Evolutionary conservation across 495 filamentous ascomycete genomes (phyloP).

Genomic region (Tuber brumale): DNA sequence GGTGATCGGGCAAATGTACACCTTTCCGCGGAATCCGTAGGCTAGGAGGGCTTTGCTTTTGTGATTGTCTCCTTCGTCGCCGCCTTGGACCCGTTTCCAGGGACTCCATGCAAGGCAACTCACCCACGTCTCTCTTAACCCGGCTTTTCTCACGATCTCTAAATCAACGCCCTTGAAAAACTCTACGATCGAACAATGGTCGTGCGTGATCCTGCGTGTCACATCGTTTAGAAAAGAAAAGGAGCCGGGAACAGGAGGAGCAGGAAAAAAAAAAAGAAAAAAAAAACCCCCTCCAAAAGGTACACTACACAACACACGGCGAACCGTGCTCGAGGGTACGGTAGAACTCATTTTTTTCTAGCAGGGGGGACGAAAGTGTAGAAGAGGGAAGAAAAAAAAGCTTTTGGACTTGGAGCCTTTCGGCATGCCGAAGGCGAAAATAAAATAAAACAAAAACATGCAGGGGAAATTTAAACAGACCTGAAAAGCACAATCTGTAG

Average conservation of each 20-base stretch:
- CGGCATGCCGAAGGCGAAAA: constrained; percentile 32
- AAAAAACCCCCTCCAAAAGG: not conserved
- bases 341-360: not conserved
- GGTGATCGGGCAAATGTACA: constrained; percentile 30
- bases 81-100: constrained; percentile 36
- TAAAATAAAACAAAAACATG: constrained; percentile 24
- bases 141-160: constrained; percentile 22
- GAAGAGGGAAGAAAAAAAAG: not conserved
- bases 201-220: constrained; percentile 33
- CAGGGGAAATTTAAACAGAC: constrained; percentile 25
- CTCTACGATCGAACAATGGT: constrained; percentile 38
- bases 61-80: constrained; percentile 20
- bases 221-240: not conserved
- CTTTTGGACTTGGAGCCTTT: constrained; percentile 1
- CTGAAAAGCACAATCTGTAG: constrained; percentile 44
- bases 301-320: not conserved
- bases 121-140: constrained; percentile 35
- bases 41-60: constrained; percentile 42
- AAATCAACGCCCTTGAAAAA: constrained; percentile 29
- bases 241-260: not conserved
- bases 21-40: constrained; percentile 40
- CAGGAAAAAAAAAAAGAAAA: not conserved
- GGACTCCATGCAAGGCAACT: constrained; percentile 43
- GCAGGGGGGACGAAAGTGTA: not conserved
- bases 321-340: not conserved